Percentiles rank a stretch among this genome's conserved stretches.
Evolutionary conservation across 2,329 filamentous ascomycete species (phyloP).

Genomic region (Nemania diffusa): DNA sequence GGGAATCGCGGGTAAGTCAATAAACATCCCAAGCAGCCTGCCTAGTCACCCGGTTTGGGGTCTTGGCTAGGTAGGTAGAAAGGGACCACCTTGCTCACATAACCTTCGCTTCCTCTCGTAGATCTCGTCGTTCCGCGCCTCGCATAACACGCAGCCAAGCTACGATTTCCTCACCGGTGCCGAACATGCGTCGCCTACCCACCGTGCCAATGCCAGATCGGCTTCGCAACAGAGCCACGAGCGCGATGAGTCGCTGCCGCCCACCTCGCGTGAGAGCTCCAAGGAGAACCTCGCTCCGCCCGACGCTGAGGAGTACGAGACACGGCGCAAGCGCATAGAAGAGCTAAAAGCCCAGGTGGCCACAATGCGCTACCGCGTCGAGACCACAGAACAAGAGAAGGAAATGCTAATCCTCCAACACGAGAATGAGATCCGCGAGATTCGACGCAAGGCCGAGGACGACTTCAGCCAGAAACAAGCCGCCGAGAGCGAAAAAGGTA

Average conservation of each 20-base stretch:
- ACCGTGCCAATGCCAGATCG: constrained; percentile 50
- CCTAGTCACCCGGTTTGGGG: no score
- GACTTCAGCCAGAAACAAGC: constrained; percentile 77
- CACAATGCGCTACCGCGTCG: constrained; percentile 86
- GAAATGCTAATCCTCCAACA: constrained; percentile 82
- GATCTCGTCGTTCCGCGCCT: constrained; percentile 60
- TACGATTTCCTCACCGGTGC: constrained; percentile 70
- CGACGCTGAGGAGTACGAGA: constrained; percentile 69
- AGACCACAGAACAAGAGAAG: constrained; percentile 87
- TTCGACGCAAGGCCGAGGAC: constrained; percentile 82
- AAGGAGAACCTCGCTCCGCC: constrained; percentile 70
- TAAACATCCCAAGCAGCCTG: constrained; percentile 13
- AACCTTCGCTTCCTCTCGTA: constrained; percentile 35
- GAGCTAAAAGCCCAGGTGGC: constrained; percentile 90
- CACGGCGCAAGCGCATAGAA: constrained; percentile 70
- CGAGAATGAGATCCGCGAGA: constrained; percentile 84
- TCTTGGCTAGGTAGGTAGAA: not conserved
- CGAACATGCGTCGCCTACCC: constrained; percentile 53
- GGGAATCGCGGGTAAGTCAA: constrained; percentile 48
- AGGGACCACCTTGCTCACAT: constrained; percentile 6
- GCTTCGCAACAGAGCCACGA: constrained; percentile 55
- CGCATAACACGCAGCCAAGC: constrained; percentile 62
- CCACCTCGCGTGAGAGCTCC: constrained; percentile 66
- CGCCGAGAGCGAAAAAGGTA: constrained; percentile 65
- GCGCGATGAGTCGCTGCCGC: constrained; percentile 54